These are phyloP conservation scores for Penicillium sp. DNA, from an alignment of 2,329 filamentous ascomycete species.

Conservation along the genomic window DNA sequence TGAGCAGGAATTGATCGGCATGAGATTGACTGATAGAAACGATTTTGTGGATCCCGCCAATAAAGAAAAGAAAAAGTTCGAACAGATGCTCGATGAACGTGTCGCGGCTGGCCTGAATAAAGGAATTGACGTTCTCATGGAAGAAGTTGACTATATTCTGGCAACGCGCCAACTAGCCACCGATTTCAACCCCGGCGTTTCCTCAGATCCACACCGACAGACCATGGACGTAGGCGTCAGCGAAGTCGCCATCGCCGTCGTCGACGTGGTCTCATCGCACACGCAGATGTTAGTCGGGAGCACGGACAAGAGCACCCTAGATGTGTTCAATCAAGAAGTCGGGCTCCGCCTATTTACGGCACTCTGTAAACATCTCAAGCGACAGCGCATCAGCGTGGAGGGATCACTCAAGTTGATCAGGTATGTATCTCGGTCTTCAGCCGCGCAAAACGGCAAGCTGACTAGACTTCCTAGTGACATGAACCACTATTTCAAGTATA, in stretches of 20 bases:
- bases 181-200: conserved; percentile 71
- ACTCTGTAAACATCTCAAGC: conserved; percentile 94
- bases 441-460: not conserved
- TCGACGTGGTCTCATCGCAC: conserved; percentile 77
- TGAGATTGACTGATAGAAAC: conserved; percentile 77
- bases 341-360: conserved; percentile 83
- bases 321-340: conserved; percentile 97
- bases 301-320: conserved; percentile 94
- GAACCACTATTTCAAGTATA: conserved; percentile 82
- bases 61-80: conserved; percentile 94
- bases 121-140: conserved; percentile 96
- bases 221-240: conserved; percentile 56
- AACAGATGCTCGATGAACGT: conserved; percentile 95
- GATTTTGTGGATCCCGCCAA: conserved; percentile 88
- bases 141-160: conserved; percentile 91
- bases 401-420: conserved; percentile 84
- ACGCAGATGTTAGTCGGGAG: conserved; percentile 88
- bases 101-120: conserved; percentile 94
- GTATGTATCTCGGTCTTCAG: conserved; percentile 28
- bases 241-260: conserved; percentile 66
- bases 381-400: conserved; percentile 80
- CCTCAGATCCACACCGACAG: conserved; percentile 27
- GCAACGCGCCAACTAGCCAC: conserved; percentile 76
- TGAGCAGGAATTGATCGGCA: conserved; percentile 78
- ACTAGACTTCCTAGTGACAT: conserved; percentile 58